These are phyloP conservation scores for Sporothrix humicola DNA, from an alignment of 2,329 filamentous ascomycete species.

Conservation along the genomic window DNA sequence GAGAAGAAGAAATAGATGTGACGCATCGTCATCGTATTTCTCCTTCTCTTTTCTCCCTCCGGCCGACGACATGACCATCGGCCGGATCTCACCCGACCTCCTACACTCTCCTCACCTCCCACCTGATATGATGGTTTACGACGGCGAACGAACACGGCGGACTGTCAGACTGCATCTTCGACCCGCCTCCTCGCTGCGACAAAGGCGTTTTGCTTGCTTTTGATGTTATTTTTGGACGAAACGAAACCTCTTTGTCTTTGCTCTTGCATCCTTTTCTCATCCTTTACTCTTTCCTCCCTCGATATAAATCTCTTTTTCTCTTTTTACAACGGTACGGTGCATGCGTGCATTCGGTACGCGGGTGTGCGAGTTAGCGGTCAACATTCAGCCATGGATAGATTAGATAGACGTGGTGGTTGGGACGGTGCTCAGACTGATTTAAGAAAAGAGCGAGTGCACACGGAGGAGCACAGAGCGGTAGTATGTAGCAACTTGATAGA, in stretches of 20 bases:
- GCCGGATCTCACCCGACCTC: neutral
- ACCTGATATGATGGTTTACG: constrained; percentile 6
- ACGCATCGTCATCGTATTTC: neutral
- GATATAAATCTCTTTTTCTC: neutral
- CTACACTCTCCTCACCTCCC: neutral
- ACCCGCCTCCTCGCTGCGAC: neutral
- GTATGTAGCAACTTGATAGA: constrained; percentile 16
- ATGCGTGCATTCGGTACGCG: constrained; percentile 8
- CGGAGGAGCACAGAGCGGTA: neutral
- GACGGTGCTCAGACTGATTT: constrained; percentile 3
- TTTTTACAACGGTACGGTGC: neutral
- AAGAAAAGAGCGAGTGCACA: neutral
- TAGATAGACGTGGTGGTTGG: constrained; percentile 15
- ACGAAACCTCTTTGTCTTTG: neutral
- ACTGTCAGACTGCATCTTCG: neutral
- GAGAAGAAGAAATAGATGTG: constrained; percentile 49
- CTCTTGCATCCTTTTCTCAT: neutral
- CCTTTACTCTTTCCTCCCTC: neutral
- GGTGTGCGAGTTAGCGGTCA: constrained; percentile 2
- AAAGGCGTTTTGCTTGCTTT: constrained; percentile 22
- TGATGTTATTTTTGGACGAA: constrained; percentile 23
- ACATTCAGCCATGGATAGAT: constrained; percentile 12
- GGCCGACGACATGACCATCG: neutral
- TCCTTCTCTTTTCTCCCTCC: neutral
- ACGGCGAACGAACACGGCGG: constrained; percentile 3